Evolutionary conservation across 2,329 filamentous ascomycete genomes (phyloP), one percentile per base, ranked within the genome.

Genomic region (Alternaria viburni): DNA sequence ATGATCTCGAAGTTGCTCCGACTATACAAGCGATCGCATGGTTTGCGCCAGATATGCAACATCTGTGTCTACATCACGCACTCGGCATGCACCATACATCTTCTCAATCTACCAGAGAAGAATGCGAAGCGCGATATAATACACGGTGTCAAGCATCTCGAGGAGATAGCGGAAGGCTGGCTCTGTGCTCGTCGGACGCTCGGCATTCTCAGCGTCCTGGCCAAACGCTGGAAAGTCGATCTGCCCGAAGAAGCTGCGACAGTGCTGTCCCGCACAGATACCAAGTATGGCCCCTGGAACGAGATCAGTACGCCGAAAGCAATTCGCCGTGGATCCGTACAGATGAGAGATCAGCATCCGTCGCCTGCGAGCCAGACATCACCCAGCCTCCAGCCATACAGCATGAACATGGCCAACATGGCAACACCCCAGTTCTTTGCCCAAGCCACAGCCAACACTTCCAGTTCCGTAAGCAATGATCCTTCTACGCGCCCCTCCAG

Each of bases 111-210:
- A 1, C 94, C 94, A 0, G 94, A 97, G 71, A 97, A 96, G 81
- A 96, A 92, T 28, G 93, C 96, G 5, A 91, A 89, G 73, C 86
- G 95, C 71, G 95, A 98, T 78, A 92, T 99, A 45, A 91, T 92
- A 5, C 94, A 97, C 72, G 93, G 95, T 1, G 86, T 97, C 46
- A 95, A 93, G 74, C 93, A 97, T 67, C 87, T 98, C 1, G 95
- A 98, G 78, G 95, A 98, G 75, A 97, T 99, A 71, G 93, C 93
- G 0, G 94, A 97, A 78, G 91, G 93, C 72, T 99, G 96, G 96
- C 87, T 93, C 1, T 96, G 93, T 73, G 95, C 94, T 10, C 87
- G 94, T 57, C 88, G 95, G 12, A 95, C 94, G 0, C 84, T 98
- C 7, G 89, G 89, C 63, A 97, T 98, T 51, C 84, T 99, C 46